These are phyloP conservation scores for Lactifluus piperatus DNA, from an alignment of 768 basidiomycete genomes.

Conservation along the genomic window DNA sequence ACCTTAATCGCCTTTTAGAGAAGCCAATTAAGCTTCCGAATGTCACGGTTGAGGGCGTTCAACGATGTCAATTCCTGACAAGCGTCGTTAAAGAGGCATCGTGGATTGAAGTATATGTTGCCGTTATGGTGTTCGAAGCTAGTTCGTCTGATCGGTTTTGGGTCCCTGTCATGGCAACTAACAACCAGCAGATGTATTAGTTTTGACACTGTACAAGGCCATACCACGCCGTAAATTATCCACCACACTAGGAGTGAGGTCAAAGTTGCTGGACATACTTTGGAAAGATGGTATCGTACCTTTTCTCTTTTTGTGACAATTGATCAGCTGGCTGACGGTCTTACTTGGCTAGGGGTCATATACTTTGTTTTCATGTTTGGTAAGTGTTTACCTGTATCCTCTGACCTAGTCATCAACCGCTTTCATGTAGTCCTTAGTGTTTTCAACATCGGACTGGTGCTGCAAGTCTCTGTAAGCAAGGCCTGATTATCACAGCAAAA, in stretches of 20 bases:
- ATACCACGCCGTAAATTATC: background rate
- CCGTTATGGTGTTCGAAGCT: constrained; percentile 6
- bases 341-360: constrained; percentile 3
- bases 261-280: constrained; percentile 10
- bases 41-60: too few species aligned
- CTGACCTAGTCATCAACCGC: background rate
- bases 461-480: constrained; percentile 4
- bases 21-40: too few species aligned
- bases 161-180: background rate
- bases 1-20: background rate
- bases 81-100: background rate
- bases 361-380: constrained; percentile 19
- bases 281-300: constrained; percentile 9
- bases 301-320: background rate
- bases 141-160: background rate
- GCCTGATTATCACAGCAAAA: background rate
- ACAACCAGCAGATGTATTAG: background rate
- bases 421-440: constrained; percentile 1
- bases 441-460: constrained; percentile 7
- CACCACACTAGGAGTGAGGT: background rate
- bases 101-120: constrained; percentile 4
- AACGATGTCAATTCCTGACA: background rate
- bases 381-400: background rate
- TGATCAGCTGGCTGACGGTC: background rate
- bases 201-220: constrained; percentile 12